phyloP scores from a whole-genome alignment of 2,329 filamentous ascomycete genomes.

The Lasiodiplodia theobromae region DNA sequence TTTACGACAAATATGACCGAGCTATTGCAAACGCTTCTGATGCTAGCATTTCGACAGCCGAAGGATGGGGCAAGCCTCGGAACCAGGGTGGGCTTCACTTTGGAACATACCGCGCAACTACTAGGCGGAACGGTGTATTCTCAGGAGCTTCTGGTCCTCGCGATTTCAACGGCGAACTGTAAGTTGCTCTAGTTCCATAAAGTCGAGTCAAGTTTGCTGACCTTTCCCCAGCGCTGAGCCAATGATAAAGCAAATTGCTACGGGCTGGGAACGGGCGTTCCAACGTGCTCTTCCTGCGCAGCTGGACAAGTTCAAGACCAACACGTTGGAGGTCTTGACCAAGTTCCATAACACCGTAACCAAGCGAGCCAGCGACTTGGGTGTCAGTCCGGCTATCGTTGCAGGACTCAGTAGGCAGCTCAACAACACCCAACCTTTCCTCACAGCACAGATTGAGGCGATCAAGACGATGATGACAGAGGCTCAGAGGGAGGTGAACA shows the following conservation, averaged over 20 bases:
- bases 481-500: conserved; percentile 60
- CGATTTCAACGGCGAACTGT: conserved; percentile 52
- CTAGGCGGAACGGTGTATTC: conserved; percentile 59
- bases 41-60: conserved; percentile 43
- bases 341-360: conserved; percentile 55
- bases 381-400: conserved; percentile 50
- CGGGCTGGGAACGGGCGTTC: conserved; percentile 55
- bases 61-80: conserved; percentile 47
- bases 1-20: conserved; percentile 55
- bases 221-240: conserved; percentile 40
- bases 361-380: conserved; percentile 46
- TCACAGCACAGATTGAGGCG: conserved; percentile 46
- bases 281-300: conserved; percentile 52
- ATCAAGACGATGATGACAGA: conserved; percentile 51
- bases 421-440: conserved; percentile 49
- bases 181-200: conserved; percentile 1
- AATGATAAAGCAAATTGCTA: conserved; percentile 49
- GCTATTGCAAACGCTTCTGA: conserved; percentile 50
- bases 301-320: conserved; percentile 46
- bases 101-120: conserved; percentile 64
- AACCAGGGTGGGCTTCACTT: conserved; percentile 57
- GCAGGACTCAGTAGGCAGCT: conserved; percentile 52
- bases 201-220: neutral
- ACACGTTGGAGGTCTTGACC: conserved; percentile 42
- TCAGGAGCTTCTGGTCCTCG: conserved; percentile 47